Conservation (phyloP, 768 basidiomycete genomes). For the Imleria badia region DNA sequence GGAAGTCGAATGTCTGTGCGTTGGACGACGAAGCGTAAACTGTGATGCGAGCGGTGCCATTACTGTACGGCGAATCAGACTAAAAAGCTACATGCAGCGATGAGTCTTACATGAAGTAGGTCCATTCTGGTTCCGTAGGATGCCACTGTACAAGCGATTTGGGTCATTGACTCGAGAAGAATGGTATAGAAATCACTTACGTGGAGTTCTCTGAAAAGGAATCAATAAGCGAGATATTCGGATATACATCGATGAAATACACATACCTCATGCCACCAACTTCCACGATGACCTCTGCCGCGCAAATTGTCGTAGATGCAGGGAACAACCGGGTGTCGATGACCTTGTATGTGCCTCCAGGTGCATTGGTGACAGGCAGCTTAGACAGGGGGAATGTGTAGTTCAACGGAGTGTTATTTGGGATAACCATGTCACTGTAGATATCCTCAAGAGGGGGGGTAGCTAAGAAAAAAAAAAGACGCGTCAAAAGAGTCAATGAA, state of each 20-base stretch:
- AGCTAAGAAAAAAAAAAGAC: constrained; percentile 25
- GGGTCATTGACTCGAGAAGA: neutral
- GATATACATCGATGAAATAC: neutral
- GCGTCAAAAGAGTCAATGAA: neutral
- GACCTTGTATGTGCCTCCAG: constrained; percentile 60
- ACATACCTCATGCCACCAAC: constrained; percentile 59
- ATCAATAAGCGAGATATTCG: neutral
- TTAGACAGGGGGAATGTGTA: constrained; percentile 56
- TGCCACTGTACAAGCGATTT: constrained; percentile 41
- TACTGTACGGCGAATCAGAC: constrained; percentile 21
- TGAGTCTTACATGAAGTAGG: constrained; percentile 38
- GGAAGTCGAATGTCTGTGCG: constrained; percentile 47
- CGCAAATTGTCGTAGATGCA: constrained; percentile 51
- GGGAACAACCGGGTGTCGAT: constrained; percentile 56
- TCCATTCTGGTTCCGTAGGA: constrained; percentile 50
- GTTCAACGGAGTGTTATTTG: constrained; percentile 49
- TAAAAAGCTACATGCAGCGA: neutral
- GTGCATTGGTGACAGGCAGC: constrained; percentile 39
- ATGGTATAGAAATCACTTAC: constrained; percentile 27
- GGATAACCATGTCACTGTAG: constrained; percentile 45
- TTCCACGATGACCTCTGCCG: constrained; percentile 57
- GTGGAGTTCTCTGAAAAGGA: constrained; percentile 41
- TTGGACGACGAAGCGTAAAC: constrained; percentile 40
- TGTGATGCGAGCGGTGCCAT: constrained; percentile 43
- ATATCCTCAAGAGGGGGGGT: constrained; percentile 43